Evolutionary conservation across 345 rosid genomes (phyloP).

Genomic region (Eucalyptus sideroxylon): DNA sequence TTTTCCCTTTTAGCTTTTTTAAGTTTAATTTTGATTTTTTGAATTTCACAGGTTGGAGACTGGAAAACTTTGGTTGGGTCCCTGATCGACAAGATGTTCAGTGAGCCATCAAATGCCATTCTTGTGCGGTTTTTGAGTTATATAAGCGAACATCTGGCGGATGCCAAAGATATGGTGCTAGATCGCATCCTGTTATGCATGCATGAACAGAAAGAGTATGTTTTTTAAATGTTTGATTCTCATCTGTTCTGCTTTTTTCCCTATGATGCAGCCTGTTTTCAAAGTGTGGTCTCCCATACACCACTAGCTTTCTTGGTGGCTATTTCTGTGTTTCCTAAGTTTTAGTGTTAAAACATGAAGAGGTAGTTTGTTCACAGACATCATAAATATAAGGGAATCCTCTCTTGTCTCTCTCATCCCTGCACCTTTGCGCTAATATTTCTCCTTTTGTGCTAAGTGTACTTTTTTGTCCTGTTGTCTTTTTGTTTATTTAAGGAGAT

Average conservation of each 20-base stretch:
- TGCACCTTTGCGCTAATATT: neutral
- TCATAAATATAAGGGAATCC: neutral
- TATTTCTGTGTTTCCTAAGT: neutral
- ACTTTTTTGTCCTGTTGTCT: neutral
- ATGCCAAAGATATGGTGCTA: conserved; percentile 45
- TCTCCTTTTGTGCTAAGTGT: neutral
- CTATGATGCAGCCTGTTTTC: neutral
- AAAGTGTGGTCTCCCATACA: neutral
- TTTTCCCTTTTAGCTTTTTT: neutral
- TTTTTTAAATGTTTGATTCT: neutral
- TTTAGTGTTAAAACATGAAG: neutral
- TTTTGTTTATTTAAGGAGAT: neutral
- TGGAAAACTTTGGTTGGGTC: conserved; percentile 56
- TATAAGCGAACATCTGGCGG: conserved; percentile 57
- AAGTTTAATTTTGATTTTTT: neutral
- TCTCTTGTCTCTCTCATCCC: neutral
- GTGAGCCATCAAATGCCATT: conserved; percentile 80
- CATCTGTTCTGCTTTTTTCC: neutral
- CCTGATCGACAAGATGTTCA: conserved; percentile 74
- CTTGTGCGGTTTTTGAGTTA: conserved; percentile 66
- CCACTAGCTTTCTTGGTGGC: neutral
- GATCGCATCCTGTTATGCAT: conserved; percentile 39
- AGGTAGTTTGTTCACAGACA: neutral
- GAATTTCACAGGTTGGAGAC: conserved; percentile 48
- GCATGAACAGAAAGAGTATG: conserved; percentile 55